phyloP scores from a whole-genome alignment of 352 stramenopile species.

The Blastocystis sp. region DNA sequence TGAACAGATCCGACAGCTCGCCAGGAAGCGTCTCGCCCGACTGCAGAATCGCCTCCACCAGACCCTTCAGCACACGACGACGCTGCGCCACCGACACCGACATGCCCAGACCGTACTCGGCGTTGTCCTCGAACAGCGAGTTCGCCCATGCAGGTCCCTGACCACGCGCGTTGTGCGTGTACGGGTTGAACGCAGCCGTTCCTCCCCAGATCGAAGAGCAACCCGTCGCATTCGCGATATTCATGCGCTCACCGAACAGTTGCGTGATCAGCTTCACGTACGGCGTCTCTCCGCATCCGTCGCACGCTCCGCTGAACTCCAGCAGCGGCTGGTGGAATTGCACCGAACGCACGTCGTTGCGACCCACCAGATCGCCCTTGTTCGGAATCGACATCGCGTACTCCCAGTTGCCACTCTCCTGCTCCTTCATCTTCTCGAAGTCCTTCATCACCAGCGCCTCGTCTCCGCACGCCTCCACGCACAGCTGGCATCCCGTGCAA shows the following conservation, averaged over 20 bases:
- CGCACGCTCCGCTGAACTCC: slow-evolving; percentile 64
- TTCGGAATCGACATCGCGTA: slow-evolving; percentile 62
- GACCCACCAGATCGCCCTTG: slow-evolving; percentile 62
- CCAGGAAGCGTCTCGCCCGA: slow-evolving; percentile 16
- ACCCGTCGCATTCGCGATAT: slow-evolving; percentile 66
- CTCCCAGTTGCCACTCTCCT: slow-evolving; percentile 61
- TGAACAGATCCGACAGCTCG: slow-evolving; percentile 62
- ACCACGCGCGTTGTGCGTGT: slow-evolving; percentile 60
- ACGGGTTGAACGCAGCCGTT: slow-evolving; percentile 64
- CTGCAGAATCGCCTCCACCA: slow-evolving; percentile 59
- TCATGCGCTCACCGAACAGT: slow-evolving; percentile 66
- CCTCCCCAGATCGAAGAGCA: slow-evolving; percentile 64
- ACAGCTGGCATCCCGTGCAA: slow-evolving; percentile 65
- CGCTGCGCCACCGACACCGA: neutral
- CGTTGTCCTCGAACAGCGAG: slow-evolving; percentile 66
- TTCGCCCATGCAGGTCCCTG: slow-evolving; percentile 61
- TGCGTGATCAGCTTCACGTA: slow-evolving; percentile 67
- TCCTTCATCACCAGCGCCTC: slow-evolving; percentile 65
- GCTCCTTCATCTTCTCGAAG: slow-evolving; percentile 58
- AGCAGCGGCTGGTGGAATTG: slow-evolving; percentile 65
- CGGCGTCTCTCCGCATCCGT: slow-evolving; percentile 64
- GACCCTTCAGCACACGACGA: slow-evolving; percentile 58
- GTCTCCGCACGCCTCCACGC: slow-evolving; percentile 63
- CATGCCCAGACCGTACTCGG: slow-evolving; percentile 61
- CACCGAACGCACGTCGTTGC: slow-evolving; percentile 62